Percentiles rank a stretch among this genome's conserved stretches.
These are phyloP conservation scores for Cyclostephanos invisitatus DNA, from an alignment of 108 stramenopile species.

Conservation along the genomic window DNA sequence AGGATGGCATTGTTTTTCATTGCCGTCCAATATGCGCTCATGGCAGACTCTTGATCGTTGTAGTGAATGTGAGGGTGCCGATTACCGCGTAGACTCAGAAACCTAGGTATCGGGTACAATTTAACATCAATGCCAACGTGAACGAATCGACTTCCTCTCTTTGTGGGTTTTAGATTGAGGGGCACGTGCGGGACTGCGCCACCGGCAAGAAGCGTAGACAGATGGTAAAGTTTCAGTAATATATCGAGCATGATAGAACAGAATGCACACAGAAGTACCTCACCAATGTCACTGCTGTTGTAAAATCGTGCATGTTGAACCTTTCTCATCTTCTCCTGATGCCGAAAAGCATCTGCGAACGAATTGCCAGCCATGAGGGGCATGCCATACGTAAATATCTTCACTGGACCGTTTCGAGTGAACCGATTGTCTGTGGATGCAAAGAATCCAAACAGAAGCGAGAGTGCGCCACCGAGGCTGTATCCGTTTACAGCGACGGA, in stretches of 20 bases:
- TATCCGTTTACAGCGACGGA: conserved; percentile 61
- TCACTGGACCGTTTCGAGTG: conserved; percentile 63
- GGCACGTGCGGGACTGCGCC: conserved; percentile 52
- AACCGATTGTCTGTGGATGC: conserved; percentile 71
- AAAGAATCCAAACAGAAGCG: conserved; percentile 60
- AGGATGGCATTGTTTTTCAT: conserved; percentile 47
- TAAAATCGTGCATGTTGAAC: conserved; percentile 58
- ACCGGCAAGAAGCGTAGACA: not conserved
- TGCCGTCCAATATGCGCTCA: conserved; percentile 45
- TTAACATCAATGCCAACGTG: conserved; percentile 62
- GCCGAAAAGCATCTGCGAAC: conserved; percentile 59
- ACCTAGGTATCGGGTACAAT: conserved; percentile 32
- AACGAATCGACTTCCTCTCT: conserved; percentile 50
- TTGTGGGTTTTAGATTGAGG: conserved; percentile 37
- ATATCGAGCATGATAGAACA: conserved; percentile 1
- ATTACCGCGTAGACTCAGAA: conserved; percentile 12
- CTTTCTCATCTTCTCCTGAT: conserved; percentile 57
- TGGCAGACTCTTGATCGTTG: conserved; percentile 24
- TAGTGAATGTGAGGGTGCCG: conserved; percentile 36
- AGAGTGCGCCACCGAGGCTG: conserved; percentile 65
- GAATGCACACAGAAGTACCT: not conserved
- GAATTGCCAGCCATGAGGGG: conserved; percentile 57
- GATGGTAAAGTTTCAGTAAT: conserved; percentile 12
- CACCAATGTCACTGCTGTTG: conserved; percentile 57
- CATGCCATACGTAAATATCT: conserved; percentile 63